Evolutionary conservation across 441 rosid species (phyloP), one percentile per base, ranked within the genome.

Genomic region (Populus hybrid): DNA sequence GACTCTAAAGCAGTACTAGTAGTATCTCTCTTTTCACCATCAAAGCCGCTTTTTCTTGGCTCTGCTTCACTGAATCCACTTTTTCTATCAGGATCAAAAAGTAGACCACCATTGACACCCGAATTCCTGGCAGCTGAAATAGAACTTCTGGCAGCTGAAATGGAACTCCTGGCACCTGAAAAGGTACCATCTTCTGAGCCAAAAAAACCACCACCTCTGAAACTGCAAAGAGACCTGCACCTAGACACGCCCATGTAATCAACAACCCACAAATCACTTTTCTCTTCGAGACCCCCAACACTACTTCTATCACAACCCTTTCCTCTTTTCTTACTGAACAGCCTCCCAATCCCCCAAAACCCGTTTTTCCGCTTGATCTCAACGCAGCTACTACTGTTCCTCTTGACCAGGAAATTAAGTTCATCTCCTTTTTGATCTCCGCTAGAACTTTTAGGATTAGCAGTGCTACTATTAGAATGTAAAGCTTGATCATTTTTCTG

Each of bases 201-300:
- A 23, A 86, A 89, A 30, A 83, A 80, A 6, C 88, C 93, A 36
- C 88, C 87, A 3, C 92, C 94, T 36, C 97, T 85, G 76, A 94
- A 96, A 73, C 97, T 94, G 82, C 95, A 89, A 7, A 96, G 86
- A 66, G 99, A 96, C 83, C 99, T 94, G 24, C 95, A 94, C 82
- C 99, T 90, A 14, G 97, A 92, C 21, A 92, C 98, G 1, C 89
- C 91, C 74, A 82, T 67, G 76, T 88, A 86, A 81, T 93, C 98
- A 73, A 91, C 90, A 67, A 86, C 92, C 97, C 98, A 93, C 42
- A 91, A 77, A 87, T 88, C 96, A 53, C 89, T 85, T 75, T 84
- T 89, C 76, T 89, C 91, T 69, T 91, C 92, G 70, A 79, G 69
- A 67, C 85, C 89, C 57, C 74, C 78, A n/a, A 84, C 87, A 69